These are phyloP conservation scores for Sphagnum magellanicum DNA, from an alignment of 228 moss, liverwort and hornwort species.

Conservation along the genomic window DNA sequence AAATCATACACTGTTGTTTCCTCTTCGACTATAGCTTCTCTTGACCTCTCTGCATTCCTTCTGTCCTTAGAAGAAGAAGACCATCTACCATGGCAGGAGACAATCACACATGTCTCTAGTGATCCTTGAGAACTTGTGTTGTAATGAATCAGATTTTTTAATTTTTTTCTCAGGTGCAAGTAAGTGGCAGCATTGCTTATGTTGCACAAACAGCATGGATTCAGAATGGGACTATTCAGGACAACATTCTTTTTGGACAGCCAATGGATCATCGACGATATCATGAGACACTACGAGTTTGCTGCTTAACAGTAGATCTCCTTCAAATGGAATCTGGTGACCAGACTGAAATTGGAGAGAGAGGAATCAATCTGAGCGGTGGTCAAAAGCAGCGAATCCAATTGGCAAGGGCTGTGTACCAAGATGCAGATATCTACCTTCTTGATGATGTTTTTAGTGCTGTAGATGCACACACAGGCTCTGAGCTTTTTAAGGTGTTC, in stretches of 20 bases:
- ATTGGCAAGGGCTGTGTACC: constrained; percentile 65
- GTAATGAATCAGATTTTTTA: not conserved
- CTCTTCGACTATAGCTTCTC: not conserved
- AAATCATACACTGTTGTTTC: not conserved
- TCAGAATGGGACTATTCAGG: constrained; percentile 53
- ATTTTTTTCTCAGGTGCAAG: constrained; percentile 23
- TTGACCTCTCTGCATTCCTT: not conserved
- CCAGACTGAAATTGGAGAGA: constrained; percentile 60
- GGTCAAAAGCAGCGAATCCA: constrained; percentile 97
- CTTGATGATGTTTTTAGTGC: constrained; percentile 59
- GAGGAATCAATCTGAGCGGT: constrained; percentile 85
- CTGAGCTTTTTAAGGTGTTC: constrained; percentile 37
- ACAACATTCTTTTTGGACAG: constrained; percentile 46
- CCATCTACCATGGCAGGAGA: not conserved
- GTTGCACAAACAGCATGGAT: constrained; percentile 58
- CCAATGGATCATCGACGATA: constrained; percentile 29
- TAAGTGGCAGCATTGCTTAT: constrained; percentile 35
- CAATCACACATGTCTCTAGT: not conserved
- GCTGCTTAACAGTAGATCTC: constrained; percentile 31
- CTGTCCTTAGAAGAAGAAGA: not conserved
- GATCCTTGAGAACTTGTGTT: not conserved
- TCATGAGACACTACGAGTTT: constrained; percentile 16
- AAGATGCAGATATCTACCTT: constrained; percentile 43
- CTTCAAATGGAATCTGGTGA: constrained; percentile 41
- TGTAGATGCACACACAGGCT: constrained; percentile 55